These are phyloP conservation scores for Triglochin maritima DNA, from an alignment of 106 monocot species.

Conservation along the genomic window DNA sequence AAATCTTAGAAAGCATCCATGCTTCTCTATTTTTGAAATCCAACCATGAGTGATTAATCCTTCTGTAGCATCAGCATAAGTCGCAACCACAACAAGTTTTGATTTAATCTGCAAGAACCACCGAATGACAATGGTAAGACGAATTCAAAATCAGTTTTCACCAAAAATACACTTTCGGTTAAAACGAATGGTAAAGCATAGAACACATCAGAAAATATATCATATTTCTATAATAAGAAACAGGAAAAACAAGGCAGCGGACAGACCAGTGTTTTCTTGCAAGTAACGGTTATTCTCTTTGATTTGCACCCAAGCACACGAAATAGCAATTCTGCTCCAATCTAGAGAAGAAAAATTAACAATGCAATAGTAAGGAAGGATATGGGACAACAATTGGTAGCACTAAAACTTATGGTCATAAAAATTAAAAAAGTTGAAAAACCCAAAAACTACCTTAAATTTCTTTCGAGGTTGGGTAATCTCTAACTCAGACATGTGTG, in stretches of 20 bases:
- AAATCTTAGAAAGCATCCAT: slow-evolving; percentile 93
- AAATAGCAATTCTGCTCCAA: slow-evolving; percentile 81
- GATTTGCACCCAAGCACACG: slow-evolving; percentile 97
- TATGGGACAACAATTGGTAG: no score
- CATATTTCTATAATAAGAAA: background rate
- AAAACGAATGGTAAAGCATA: background rate
- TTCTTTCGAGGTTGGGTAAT: slow-evolving; percentile 74
- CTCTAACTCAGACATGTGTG: slow-evolving; percentile 95
- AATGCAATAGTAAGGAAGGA: background rate
- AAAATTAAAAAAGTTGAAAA: background rate
- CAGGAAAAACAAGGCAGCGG: background rate
- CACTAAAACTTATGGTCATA: background rate
- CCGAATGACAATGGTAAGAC: background rate
- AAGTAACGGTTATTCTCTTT: slow-evolving; percentile 87
- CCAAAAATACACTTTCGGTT: background rate
- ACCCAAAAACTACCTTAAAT: slow-evolving; percentile 55
- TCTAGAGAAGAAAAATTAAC: slow-evolving; percentile 23
- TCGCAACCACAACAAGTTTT: slow-evolving; percentile 64
- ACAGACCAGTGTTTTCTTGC: slow-evolving; percentile 79
- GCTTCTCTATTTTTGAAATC: slow-evolving; percentile 93
- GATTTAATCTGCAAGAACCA: slow-evolving; percentile 61
- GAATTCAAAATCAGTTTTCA: background rate
- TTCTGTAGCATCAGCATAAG: slow-evolving; percentile 84
- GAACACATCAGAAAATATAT: background rate
- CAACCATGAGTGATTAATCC: slow-evolving; percentile 85